Percentiles rank a stretch among this genome's conserved stretches.
Evolutionary conservation across 441 rosid species (phyloP).

Genomic region (Populus tomentosa): DNA sequence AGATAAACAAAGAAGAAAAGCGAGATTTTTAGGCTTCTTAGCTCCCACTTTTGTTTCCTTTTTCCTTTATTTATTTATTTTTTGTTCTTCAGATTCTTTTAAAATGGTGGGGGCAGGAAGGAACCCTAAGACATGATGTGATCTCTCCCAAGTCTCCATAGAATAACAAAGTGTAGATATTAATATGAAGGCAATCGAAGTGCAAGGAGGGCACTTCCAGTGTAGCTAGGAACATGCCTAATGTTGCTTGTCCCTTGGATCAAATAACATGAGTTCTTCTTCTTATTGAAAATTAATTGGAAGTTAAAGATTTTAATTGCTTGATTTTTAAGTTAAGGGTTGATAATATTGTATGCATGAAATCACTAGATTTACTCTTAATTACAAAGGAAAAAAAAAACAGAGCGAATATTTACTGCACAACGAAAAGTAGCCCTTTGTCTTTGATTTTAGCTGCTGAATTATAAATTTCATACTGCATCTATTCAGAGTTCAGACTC

Average conservation of each 20-base stretch:
- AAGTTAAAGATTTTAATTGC: too few species aligned
- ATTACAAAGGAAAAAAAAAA: too few species aligned
- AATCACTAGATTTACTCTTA: too few species aligned
- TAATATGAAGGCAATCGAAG: not conserved
- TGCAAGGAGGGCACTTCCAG: not conserved
- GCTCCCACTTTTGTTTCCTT: slow-evolving; percentile 6
- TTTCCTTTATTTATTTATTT: too few species aligned
- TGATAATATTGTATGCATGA: too few species aligned
- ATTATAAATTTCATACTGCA: not conserved
- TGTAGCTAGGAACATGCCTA: not conserved
- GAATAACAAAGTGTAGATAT: not conserved
- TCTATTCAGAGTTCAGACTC: not conserved
- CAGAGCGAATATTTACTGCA: too few species aligned
- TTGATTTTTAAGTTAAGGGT: too few species aligned
- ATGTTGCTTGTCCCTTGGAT: not conserved
- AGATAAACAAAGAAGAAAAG: slow-evolving; percentile 21
- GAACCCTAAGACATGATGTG: slow-evolving; percentile 12
- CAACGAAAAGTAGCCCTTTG: too few species aligned
- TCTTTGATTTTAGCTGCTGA: not conserved
- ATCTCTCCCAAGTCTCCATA: not conserved
- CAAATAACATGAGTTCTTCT: too few species aligned
- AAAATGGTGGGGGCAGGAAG: slow-evolving; percentile 24
- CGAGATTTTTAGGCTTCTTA: slow-evolving; percentile 16
- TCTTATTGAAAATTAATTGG: too few species aligned
- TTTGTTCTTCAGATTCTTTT: slow-evolving; percentile 3